Percentiles rank a stretch among this genome's conserved stretches.
Conservation (phyloP, 306 rosid species). For the Potentilla sterilis region DNA sequence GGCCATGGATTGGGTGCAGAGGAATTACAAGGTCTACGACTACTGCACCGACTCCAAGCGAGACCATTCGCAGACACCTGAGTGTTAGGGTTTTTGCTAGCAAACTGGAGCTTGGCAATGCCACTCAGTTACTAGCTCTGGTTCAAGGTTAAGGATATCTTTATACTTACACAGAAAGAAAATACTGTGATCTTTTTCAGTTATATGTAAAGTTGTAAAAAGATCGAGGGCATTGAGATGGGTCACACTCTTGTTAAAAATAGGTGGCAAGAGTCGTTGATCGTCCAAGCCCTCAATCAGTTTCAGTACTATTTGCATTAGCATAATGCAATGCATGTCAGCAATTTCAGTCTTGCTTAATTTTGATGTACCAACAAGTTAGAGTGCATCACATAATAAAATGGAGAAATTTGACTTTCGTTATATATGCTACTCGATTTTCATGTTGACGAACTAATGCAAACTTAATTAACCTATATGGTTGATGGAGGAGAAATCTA, state of each 20-base stretch:
- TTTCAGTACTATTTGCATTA: not conserved
- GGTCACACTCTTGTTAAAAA: slow-evolving; percentile 28
- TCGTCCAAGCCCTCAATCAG: slow-evolving; percentile 42
- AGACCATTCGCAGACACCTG: slow-evolving; percentile 75
- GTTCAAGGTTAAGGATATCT: not conserved
- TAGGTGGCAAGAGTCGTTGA: slow-evolving; percentile 41
- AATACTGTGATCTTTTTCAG: not conserved
- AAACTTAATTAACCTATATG: too few species aligned
- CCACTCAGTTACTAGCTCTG: not conserved
- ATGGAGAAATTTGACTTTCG: not conserved
- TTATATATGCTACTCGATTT: not conserved
- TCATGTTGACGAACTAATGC: not conserved
- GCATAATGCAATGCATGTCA: slow-evolving; percentile 13
- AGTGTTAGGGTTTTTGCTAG: slow-evolving; percentile 41
- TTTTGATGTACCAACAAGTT: not conserved
- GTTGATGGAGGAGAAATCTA: too few species aligned
- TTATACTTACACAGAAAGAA: not conserved
- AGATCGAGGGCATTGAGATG: slow-evolving; percentile 36
- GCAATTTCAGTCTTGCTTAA: slow-evolving; percentile 12
- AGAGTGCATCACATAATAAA: not conserved
- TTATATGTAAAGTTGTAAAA: not conserved
- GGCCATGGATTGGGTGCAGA: slow-evolving; percentile 77
- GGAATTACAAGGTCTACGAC: slow-evolving; percentile 62
- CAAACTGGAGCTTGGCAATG: not conserved
- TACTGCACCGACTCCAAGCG: slow-evolving; percentile 73